A percentile compares a stretch with the other conserved stretches of the same genome.
These are phyloP conservation scores for Coelastrella sp. DNA, from an alignment of 139 green algal species.

Conservation along the genomic window DNA sequence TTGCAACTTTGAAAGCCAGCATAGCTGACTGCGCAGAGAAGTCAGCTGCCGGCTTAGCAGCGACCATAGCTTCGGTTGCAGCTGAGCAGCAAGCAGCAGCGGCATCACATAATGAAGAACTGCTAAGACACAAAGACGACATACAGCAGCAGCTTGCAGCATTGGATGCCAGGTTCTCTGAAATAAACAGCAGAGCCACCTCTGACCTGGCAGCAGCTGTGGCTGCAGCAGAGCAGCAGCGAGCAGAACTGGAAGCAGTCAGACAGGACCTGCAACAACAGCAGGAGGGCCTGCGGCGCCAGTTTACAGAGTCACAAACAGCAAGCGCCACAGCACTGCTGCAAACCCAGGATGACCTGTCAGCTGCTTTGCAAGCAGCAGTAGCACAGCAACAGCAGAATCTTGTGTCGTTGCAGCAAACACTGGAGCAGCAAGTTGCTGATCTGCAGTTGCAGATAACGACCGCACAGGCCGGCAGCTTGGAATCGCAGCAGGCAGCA, in stretches of 20 bases:
- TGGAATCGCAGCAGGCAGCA: neutral
- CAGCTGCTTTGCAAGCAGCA: neutral
- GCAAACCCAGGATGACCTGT: neutral
- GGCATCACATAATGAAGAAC: neutral
- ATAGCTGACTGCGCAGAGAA: neutral
- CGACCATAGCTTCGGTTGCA: neutral
- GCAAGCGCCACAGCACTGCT: neutral
- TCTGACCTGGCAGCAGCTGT: neutral
- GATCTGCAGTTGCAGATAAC: constrained; percentile 13
- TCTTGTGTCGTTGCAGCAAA: neutral
- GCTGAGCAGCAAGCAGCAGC: neutral
- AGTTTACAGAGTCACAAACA: neutral
- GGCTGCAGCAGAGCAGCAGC: neutral
- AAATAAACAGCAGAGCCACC: neutral
- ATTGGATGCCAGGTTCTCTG: neutral
- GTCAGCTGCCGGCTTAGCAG: neutral
- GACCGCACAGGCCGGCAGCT: neutral
- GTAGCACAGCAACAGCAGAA: constrained; percentile 3
- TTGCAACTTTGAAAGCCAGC: neutral
- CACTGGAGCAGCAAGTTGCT: neutral
- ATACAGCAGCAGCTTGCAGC: neutral
- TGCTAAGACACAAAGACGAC: neutral
- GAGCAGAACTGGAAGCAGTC: neutral
- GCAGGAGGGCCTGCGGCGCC: neutral
- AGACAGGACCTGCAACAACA: constrained; percentile 1